phyloP scores from a whole-genome alignment of 306 rosid genomes.

The Psophocarpus tetragonolobus region DNA sequence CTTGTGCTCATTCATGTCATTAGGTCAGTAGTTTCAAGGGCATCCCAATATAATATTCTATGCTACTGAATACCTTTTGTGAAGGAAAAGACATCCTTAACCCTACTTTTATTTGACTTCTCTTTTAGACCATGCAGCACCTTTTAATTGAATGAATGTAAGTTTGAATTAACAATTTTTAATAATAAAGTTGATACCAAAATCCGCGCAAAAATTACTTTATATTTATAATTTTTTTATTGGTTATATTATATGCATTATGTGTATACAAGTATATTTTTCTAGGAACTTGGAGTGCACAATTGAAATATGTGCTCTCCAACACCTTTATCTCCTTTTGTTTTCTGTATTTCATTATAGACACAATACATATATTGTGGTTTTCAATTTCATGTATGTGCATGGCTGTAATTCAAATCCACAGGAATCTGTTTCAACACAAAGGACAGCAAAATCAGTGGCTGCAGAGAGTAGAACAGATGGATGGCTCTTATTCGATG shows the following conservation, averaged over 20 bases:
- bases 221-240: neutral
- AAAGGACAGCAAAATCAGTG: conserved; percentile 23
- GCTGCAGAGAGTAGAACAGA: conserved; percentile 54
- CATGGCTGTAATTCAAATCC: conserved; percentile 8
- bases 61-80: conserved; percentile 28
- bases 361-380: neutral
- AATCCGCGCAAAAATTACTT: neutral
- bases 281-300: neutral
- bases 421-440: conserved; percentile 77
- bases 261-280: neutral
- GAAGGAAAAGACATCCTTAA: conserved; percentile 24
- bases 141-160: neutral
- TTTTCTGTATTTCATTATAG: neutral
- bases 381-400: conserved; percentile 5
- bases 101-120: conserved; percentile 47
- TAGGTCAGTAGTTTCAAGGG: neutral
- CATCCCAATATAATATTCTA: conserved; percentile 18
- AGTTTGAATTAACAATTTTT: neutral
- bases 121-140: conserved; percentile 17
- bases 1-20: conserved; percentile 38
- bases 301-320: conserved; percentile 36
- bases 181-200: neutral
- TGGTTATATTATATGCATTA: neutral
- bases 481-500: conserved; percentile 73
- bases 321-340: neutral